Evolutionary conservation across 2,329 filamentous ascomycete genomes (phyloP).

Genomic region (Pseudocercospora ulei): DNA sequence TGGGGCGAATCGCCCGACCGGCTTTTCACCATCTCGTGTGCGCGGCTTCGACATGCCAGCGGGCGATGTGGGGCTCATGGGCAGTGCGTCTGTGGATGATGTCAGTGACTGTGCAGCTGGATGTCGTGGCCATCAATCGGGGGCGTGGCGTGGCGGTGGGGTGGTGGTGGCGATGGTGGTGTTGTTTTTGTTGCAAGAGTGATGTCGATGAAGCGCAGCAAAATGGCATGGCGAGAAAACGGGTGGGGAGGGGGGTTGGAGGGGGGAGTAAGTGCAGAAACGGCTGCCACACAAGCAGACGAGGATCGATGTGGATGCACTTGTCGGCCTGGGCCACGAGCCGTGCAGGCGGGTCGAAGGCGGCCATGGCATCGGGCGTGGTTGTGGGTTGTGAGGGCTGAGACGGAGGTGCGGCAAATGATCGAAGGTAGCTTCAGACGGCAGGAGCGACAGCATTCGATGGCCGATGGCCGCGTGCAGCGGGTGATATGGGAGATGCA

Average conservation of each 20-base stretch:
- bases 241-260: not conserved
- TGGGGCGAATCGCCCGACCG: conserved; percentile 37
- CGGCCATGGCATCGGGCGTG: not conserved
- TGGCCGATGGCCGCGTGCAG: conserved; percentile 1
- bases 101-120: conserved; percentile 6
- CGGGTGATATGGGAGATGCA: not conserved
- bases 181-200: not conserved
- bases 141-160: not conserved
- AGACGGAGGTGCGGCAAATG: conserved; percentile 14
- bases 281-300: conserved; percentile 1
- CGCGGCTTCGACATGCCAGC: not conserved
- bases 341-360: not conserved
- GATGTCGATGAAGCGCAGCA: not conserved
- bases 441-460: conserved; percentile 10
- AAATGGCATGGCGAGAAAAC: conserved; percentile 5
- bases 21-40: conserved; percentile 8
- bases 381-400: conserved; percentile 2
- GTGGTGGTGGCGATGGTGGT: not conserved
- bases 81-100: conserved; percentile 1
- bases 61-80: conserved; percentile 11
- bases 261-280: too few relatives aligned
- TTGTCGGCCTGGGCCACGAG: not conserved
- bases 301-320: not conserved
- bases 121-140: not conserved
- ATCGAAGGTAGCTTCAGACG: conserved; percentile 2